A percentile compares a stretch with the other conserved stretches of the same genome.
phyloP scores from a whole-genome alignment of 345 rosid species.

The Fremontodendron californicum region DNA sequence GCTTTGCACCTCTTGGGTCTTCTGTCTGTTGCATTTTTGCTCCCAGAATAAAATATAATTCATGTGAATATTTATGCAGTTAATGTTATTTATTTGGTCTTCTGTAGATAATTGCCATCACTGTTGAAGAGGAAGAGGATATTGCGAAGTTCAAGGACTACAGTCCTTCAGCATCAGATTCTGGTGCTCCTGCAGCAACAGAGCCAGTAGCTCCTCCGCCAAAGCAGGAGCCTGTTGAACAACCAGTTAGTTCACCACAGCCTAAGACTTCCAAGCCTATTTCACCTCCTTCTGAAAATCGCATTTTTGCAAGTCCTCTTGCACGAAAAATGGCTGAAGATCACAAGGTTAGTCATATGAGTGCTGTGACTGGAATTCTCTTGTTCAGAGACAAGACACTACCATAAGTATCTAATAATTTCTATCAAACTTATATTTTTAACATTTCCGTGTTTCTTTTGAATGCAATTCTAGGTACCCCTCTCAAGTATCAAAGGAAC shows the following conservation, averaged over 20 bases:
- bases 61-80: background rate
- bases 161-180: slow-evolving; percentile 52
- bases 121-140: slow-evolving; percentile 91
- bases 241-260: slow-evolving; percentile 57
- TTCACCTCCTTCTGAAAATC: slow-evolving; percentile 52
- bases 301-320: slow-evolving; percentile 82
- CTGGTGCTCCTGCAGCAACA: slow-evolving; percentile 39
- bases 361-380: background rate
- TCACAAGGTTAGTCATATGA: slow-evolving; percentile 46
- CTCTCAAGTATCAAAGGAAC: slow-evolving; percentile 90
- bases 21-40: background rate
- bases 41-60: background rate
- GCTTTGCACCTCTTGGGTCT: slow-evolving; percentile 2
- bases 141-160: slow-evolving; percentile 84
- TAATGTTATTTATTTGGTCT: slow-evolving; percentile 7
- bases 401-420: background rate
- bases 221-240: slow-evolving; percentile 52
- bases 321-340: slow-evolving; percentile 95
- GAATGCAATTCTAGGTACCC: slow-evolving; percentile 44
- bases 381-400: background rate
- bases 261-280: slow-evolving; percentile 50
- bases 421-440: background rate
- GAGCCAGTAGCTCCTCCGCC: slow-evolving; percentile 56
- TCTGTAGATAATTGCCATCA: slow-evolving; percentile 76
- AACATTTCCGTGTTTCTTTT: background rate